phyloP scores from a whole-genome alignment of 805 yeast genomes.

The Suhomyces sp. region DNA sequence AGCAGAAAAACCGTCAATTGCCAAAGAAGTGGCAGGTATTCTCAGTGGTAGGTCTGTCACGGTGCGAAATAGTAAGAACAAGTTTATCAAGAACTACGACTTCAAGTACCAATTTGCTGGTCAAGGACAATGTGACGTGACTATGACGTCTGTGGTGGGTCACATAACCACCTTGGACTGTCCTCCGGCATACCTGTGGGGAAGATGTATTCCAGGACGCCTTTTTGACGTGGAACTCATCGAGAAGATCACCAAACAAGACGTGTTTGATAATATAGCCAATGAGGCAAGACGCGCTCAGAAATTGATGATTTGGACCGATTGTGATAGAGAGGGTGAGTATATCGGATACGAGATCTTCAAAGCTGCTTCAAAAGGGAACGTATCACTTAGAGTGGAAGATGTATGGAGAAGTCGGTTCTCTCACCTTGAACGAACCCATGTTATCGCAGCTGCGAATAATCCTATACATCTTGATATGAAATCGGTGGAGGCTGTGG shows the following conservation, averaged over 20 bases:
- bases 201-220: slow-evolving; percentile 58
- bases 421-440: slow-evolving; percentile 80
- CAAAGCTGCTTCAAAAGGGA: slow-evolving; percentile 59
- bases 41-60: slow-evolving; percentile 69
- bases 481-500: slow-evolving; percentile 78
- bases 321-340: slow-evolving; percentile 97
- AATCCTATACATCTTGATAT: slow-evolving; percentile 63
- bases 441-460: slow-evolving; percentile 71
- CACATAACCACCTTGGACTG: slow-evolving; percentile 72
- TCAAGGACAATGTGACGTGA: slow-evolving; percentile 67
- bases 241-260: slow-evolving; percentile 36
- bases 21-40: slow-evolving; percentile 73
- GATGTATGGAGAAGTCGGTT: slow-evolving; percentile 73
- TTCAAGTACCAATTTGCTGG: slow-evolving; percentile 65
- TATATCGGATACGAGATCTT: slow-evolving; percentile 83
- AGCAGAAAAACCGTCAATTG: slow-evolving; percentile 96
- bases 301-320: slow-evolving; percentile 91
- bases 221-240: slow-evolving; percentile 70
- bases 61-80: slow-evolving; percentile 50
- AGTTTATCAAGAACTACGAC: slow-evolving; percentile 77
- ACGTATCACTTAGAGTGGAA: slow-evolving; percentile 46
- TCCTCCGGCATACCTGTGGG: slow-evolving; percentile 62
- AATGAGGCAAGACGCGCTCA: slow-evolving; percentile 61
- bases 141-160: slow-evolving; percentile 92
- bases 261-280: slow-evolving; percentile 65